These are phyloP conservation scores for Actinomortierella ambigua DNA, from an alignment of 371 early-diverging fungal genomes.

Conservation along the genomic window DNA sequence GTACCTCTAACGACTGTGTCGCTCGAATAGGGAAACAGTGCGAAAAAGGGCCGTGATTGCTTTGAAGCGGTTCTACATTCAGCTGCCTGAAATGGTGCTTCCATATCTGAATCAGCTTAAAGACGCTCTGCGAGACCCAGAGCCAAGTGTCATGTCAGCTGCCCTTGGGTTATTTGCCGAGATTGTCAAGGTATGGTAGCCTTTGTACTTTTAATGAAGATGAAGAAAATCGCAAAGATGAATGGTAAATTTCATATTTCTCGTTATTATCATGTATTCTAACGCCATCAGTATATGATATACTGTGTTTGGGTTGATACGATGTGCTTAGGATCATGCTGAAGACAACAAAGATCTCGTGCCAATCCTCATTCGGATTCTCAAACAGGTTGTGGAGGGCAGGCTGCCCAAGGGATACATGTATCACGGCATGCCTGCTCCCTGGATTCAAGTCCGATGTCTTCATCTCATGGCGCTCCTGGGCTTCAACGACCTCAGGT, in stretches of 20 bases:
- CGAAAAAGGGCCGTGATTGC: slow-evolving; percentile 43
- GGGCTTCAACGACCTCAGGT: slow-evolving; percentile 41
- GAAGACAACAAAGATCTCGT: slow-evolving; percentile 22
- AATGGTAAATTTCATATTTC: too few species aligned
- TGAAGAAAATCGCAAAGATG: too few species aligned
- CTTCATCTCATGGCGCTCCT: slow-evolving; percentile 37
- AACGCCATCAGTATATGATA: too few species aligned
- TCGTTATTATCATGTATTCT: too few species aligned
- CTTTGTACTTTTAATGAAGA: too few species aligned
- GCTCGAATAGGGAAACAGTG: slow-evolving; percentile 30
- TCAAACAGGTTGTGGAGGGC: slow-evolving; percentile 39
- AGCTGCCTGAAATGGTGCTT: slow-evolving; percentile 18
- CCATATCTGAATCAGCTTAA: slow-evolving; percentile 33
- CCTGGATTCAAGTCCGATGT: slow-evolving; percentile 45
- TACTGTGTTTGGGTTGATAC: too few species aligned
- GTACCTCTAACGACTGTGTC: background rate
- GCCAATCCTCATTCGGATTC: slow-evolving; percentile 24
- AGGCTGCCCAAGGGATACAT: slow-evolving; percentile 40
- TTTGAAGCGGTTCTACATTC: slow-evolving; percentile 30
- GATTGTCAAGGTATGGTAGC: slow-evolving; percentile 21
- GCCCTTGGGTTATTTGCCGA: slow-evolving; percentile 30
- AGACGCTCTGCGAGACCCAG: slow-evolving; percentile 27
- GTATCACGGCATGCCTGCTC: slow-evolving; percentile 42
- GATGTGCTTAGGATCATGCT: slow-evolving; percentile 27
- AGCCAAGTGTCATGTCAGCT: slow-evolving; percentile 47